Conservation (phyloP, 192 early-diverging fungal genomes). For the Anaeromyces robustus region DNA sequence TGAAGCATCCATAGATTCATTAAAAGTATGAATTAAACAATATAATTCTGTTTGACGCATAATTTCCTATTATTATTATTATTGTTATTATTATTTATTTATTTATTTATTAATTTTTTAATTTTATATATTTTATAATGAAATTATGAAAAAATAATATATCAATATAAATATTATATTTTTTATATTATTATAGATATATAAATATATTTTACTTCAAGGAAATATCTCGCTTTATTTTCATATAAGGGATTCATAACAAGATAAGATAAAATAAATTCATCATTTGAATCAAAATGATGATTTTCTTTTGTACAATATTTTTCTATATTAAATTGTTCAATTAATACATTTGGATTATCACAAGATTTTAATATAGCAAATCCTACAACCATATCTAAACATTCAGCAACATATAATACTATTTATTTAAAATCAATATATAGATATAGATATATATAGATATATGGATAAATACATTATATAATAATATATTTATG, state of each 20-base stretch:
- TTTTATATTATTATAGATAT: too few relatives aligned
- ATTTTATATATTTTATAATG: too few relatives aligned
- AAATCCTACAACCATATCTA: slow-evolving; percentile 14
- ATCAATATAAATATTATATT: too few relatives aligned
- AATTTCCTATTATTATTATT: slow-evolving; percentile 15
- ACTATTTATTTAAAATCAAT: background rate
- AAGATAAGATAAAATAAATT: slow-evolving; percentile 13
- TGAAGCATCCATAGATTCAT: slow-evolving; percentile 12
- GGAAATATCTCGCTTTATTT: slow-evolving; percentile 17
- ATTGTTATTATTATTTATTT: too few relatives aligned
- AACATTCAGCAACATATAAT: slow-evolving; percentile 13
- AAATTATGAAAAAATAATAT: background rate
- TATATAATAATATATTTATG: too few relatives aligned
- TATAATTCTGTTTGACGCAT: slow-evolving; percentile 17
- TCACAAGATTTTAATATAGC: slow-evolving; percentile 12
- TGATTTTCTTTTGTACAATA: slow-evolving; percentile 12
- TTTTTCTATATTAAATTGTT: slow-evolving; percentile 31
- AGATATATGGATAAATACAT: too few relatives aligned
- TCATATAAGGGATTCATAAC: slow-evolving; percentile 30
- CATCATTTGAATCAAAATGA: slow-evolving; percentile 2
- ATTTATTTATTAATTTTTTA: too few relatives aligned
- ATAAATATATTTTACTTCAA: slow-evolving; percentile 18
- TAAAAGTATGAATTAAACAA: slow-evolving; percentile 16
- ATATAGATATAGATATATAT: too few relatives aligned
- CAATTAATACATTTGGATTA: slow-evolving; percentile 11